A percentile compares a stretch with the other conserved stretches of the same genome.
Evolutionary conservation across 2,329 filamentous ascomycete genomes (phyloP).

Genomic region (Colletotrichum orbiculare): DNA sequence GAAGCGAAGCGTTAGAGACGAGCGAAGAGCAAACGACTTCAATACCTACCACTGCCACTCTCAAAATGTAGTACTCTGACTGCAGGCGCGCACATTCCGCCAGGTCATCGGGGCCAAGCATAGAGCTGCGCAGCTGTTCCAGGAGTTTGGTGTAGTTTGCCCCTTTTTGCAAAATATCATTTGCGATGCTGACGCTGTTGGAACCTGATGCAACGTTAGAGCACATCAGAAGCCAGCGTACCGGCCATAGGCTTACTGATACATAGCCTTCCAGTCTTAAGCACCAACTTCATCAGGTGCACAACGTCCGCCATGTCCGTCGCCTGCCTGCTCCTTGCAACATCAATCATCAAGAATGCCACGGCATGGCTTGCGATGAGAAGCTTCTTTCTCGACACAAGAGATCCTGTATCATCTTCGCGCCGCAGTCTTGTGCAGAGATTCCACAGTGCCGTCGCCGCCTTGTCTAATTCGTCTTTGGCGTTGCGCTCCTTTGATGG

Average conservation of each 20-base stretch:
- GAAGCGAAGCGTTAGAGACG: background rate
- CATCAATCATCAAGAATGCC: constrained; percentile 75
- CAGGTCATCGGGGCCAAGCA: constrained; percentile 45
- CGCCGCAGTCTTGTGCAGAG: constrained; percentile 64
- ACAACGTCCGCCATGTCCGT: constrained; percentile 52
- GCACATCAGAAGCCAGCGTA: background rate
- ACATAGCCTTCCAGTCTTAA: constrained; percentile 74
- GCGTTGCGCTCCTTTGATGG: background rate
- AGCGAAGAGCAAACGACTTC: background rate
- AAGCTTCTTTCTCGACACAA: constrained; percentile 43
- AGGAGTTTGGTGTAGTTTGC: constrained; percentile 64
- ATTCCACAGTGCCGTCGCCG: constrained; percentile 75
- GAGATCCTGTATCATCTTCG: constrained; percentile 42
- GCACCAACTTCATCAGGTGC: constrained; percentile 72
- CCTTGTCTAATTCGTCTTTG: constrained; percentile 59
- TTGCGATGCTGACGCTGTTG: constrained; percentile 66
- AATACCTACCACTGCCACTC: constrained; percentile 71
- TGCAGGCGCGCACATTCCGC: constrained; percentile 53
- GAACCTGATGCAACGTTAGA: constrained; percentile 51
- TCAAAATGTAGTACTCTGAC: constrained; percentile 73
- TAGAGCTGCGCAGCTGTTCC: constrained; percentile 42
- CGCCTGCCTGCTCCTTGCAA: constrained; percentile 53
- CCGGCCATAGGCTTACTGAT: constrained; percentile 58
- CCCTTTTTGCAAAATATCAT: constrained; percentile 71
- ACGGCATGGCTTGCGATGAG: constrained; percentile 60